phyloP scores from a whole-genome alignment of 2,329 filamentous ascomycete genomes.

The Stenocarpella maydis region DNA sequence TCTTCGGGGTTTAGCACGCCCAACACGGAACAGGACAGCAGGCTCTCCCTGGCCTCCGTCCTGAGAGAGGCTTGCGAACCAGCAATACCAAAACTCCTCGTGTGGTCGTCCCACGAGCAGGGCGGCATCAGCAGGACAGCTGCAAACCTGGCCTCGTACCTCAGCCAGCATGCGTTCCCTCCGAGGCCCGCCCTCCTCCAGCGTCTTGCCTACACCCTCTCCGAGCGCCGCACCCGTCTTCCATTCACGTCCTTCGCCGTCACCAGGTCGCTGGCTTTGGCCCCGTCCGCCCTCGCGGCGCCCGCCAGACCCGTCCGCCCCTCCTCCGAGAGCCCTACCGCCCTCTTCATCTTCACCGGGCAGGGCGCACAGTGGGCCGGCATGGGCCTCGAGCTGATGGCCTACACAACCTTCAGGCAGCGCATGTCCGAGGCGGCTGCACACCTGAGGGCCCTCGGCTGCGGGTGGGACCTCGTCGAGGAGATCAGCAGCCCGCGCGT shows the following conservation, averaged over 20 bases:
- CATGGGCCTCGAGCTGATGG: slow-evolving; percentile 42
- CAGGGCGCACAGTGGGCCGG: slow-evolving; percentile 46
- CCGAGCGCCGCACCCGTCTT: slow-evolving; percentile 16
- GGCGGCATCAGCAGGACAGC: slow-evolving; percentile 13
- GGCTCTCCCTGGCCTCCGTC: background rate
- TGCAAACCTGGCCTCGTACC: background rate
- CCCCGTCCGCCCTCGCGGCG: background rate
- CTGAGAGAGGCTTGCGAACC: background rate
- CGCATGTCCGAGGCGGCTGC: slow-evolving; percentile 38
- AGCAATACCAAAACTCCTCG: background rate
- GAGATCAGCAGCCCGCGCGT: slow-evolving; percentile 42
- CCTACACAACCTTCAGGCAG: slow-evolving; percentile 36
- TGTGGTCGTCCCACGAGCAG: slow-evolving; percentile 24
- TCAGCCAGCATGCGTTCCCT: background rate
- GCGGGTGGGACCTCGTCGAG: slow-evolving; percentile 41
- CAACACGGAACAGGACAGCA: background rate
- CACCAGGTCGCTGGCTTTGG: background rate
- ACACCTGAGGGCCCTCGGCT: slow-evolving; percentile 38
- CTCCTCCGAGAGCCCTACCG: slow-evolving; percentile 3
- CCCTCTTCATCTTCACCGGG: slow-evolving; percentile 45
- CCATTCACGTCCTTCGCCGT: slow-evolving; percentile 19
- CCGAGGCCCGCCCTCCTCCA: background rate
- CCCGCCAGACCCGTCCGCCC: background rate
- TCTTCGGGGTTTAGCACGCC: background rate
- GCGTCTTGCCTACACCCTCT: slow-evolving; percentile 26